Evolutionary conservation across 2,329 filamentous ascomycete species (phyloP).

Genomic region (Cladosporium cucumerinum): DNA sequence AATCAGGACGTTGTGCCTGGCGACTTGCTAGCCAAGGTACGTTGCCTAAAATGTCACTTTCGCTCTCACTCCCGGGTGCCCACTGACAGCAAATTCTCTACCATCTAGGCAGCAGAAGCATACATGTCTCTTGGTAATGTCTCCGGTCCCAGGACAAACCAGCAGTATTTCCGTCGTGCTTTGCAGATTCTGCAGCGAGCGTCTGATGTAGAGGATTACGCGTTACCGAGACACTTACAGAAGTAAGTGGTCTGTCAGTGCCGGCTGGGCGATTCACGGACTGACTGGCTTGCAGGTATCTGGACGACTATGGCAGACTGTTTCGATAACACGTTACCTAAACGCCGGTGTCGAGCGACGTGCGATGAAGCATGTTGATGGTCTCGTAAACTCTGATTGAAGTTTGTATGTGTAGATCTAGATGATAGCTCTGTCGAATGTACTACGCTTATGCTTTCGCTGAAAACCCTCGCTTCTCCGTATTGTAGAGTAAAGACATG

Average conservation of each 20-base stretch:
- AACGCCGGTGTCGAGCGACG: neutral
- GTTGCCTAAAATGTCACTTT: neutral
- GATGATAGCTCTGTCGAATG: neutral
- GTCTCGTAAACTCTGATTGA: neutral
- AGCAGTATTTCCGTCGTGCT: constrained; percentile 46
- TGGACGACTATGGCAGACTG: constrained; percentile 43
- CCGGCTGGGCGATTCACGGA: neutral
- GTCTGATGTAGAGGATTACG: constrained; percentile 41
- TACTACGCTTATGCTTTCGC: neutral
- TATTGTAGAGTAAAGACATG: neutral
- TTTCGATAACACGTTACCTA: neutral
- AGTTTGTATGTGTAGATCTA: neutral
- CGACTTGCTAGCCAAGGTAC: constrained; percentile 38
- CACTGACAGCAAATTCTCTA: neutral
- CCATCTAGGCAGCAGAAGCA: constrained; percentile 47
- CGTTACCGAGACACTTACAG: constrained; percentile 45
- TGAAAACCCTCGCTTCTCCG: neutral
- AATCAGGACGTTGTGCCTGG: constrained; percentile 39
- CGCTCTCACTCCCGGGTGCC: neutral
- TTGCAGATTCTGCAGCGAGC: constrained; percentile 47
- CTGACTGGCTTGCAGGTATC: constrained; percentile 35
- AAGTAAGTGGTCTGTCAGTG: constrained; percentile 35
- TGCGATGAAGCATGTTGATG: neutral
- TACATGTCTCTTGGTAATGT: constrained; percentile 54
- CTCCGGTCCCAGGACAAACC: constrained; percentile 43